Evolutionary conservation across 1,139 yeast genomes (phyloP), one percentile per base, ranked within the genome.

Genomic region (Protomyces inouyei): DNA sequence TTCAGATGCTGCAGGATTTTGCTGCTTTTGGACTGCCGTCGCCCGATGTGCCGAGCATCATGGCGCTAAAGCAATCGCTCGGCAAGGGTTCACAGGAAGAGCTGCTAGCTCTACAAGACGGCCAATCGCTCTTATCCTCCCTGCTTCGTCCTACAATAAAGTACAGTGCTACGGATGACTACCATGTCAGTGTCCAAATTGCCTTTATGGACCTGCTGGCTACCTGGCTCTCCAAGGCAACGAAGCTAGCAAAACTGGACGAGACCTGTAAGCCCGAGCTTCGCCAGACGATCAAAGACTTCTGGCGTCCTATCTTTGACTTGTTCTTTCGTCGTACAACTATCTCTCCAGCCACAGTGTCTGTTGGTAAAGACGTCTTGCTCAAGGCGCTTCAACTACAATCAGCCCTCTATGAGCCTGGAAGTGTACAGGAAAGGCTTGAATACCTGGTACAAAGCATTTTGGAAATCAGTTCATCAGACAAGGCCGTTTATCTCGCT

Each of bases 401-500:
- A 43, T 32, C 9, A 4, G 23, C 36, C 38, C 32, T 55, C 1
- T 48, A 55, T 14, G 32, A 6, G 4, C 25, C 40, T 14, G 59
- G 23, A 23, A 38, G 32, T n/a, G 21, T 25, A n/a, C 56, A 45
- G 16, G 45, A 52, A 23, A 23, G 36, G 3, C 51, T 45, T 14
- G 38, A 36, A 14, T 21, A 36, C 6, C 55, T 63, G 3, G 46
- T 63, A 10, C 28, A 16, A 16, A 55, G 32, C 37, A 55, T 55
- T 1, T 43, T 63, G 16, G 55, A 55, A 35, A 35, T 54, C 45
- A 55, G 57, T 45, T 46, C 37, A 21, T 40, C 63, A 28, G 55
- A 57, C 9, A 63, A 63, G 43, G 45, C 65, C 16, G 52, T 60
- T 10, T 54, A 55, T 45, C 57, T 51, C 23, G 57, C 63, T 36